A percentile compares a stretch with the other conserved stretches of the same genome.
phyloP scores from a whole-genome alignment of 2,329 filamentous ascomycete species.

The Chaetomiaceae sp. region DNA sequence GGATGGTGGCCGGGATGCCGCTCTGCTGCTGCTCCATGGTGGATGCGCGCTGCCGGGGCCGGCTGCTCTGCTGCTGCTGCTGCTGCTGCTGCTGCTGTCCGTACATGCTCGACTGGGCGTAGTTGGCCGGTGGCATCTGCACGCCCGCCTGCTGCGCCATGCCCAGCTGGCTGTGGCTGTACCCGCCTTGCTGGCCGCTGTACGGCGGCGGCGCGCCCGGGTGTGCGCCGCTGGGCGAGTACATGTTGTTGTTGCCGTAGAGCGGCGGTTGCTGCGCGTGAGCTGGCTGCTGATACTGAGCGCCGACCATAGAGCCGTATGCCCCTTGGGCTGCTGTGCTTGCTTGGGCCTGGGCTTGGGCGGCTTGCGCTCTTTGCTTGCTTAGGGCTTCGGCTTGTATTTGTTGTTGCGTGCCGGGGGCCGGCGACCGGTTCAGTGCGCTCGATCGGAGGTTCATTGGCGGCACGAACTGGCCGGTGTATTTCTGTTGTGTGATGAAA shows the following conservation, averaged over 20 bases:
- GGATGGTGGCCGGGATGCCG: conserved; percentile 86
- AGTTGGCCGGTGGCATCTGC: conserved; percentile 61
- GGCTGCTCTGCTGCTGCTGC: too few relatives aligned
- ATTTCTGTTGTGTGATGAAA: conserved; percentile 98
- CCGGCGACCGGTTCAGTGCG: conserved; percentile 77
- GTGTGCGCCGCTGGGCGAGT: conserved; percentile 53
- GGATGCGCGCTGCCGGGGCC: conserved; percentile 77
- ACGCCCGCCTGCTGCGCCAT: conserved; percentile 62
- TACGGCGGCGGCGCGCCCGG: conserved; percentile 70
- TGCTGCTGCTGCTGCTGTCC: too few relatives aligned
- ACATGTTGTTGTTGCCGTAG: conserved; percentile 80
- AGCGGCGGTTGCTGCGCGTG: conserved; percentile 53
- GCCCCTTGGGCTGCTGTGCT: conserved; percentile 61
- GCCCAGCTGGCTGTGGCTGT: conserved; percentile 58
- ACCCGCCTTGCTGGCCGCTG: conserved; percentile 62
- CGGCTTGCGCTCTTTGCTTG: conserved; percentile 76
- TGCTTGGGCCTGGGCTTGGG: conserved; percentile 60
- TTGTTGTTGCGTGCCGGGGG: conserved; percentile 90
- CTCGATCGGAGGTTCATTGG: conserved; percentile 94
- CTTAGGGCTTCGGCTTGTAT: conserved; percentile 90
- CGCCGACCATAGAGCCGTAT: conserved; percentile 48
- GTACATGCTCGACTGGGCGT: conserved; percentile 54
- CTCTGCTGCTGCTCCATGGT: conserved; percentile 95
- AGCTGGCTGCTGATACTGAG: conserved; percentile 43
- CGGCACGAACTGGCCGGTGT: conserved; percentile 89